These are phyloP conservation scores for Solanum paucissectum DNA, from an alignment of 257 asterid species.

Conservation along the genomic window DNA sequence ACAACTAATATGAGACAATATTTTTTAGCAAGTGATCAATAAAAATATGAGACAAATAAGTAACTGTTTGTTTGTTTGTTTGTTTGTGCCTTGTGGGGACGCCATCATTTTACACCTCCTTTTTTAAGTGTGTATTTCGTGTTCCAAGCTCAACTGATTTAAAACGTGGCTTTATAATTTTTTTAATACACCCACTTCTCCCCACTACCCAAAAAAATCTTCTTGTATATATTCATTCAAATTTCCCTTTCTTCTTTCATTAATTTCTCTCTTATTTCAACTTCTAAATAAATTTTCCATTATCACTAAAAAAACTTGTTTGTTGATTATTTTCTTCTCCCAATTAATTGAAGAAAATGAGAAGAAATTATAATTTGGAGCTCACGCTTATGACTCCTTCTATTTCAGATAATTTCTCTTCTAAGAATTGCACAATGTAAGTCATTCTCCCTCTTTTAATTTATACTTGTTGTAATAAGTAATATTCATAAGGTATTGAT, in stretches of 20 bases:
- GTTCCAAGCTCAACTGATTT: neutral
- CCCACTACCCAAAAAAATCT: neutral
- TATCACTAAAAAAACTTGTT: neutral
- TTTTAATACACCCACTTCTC: neutral
- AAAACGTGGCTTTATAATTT: neutral
- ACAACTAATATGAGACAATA: no score
- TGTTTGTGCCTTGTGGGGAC: neutral
- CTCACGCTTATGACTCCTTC: constrained; percentile 16
- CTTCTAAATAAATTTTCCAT: neutral
- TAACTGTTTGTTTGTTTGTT: neutral
- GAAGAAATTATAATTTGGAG: constrained; percentile 16
- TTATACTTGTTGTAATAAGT: neutral
- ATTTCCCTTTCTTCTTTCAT: neutral
- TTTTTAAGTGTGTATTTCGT: neutral
- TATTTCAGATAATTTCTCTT: neutral
- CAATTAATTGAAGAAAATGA: constrained; percentile 5
- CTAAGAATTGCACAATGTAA: neutral
- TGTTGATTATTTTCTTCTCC: neutral
- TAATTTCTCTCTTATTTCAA: neutral
- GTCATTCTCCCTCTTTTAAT: neutral
- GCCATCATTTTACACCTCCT: neutral
- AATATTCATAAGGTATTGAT: neutral
- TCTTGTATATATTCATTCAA: neutral
- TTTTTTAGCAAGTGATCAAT: neutral
- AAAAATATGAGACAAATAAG: neutral